Conservation (phyloP, 192 early-diverging fungal genomes). For the Mortierella antarctica region DNA sequence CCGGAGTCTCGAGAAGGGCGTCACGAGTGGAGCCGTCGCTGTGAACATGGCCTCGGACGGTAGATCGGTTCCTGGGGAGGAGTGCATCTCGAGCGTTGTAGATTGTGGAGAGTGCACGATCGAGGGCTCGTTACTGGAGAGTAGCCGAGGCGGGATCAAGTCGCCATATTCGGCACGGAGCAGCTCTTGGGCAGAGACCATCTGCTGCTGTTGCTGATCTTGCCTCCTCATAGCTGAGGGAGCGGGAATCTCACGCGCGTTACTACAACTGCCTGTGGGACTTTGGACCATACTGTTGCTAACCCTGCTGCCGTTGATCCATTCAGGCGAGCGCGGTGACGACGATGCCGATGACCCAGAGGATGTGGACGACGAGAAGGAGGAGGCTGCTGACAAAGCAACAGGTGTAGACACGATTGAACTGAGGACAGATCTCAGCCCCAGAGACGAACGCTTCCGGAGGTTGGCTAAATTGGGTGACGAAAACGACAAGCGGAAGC, state of each 20-base stretch:
- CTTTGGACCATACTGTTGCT: background rate
- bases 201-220: background rate
- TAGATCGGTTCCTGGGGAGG: no score
- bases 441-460: constrained; percentile 30
- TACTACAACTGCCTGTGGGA: background rate
- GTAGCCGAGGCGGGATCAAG: background rate
- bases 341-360: background rate
- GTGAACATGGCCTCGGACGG: no score
- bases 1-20: background rate
- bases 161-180: constrained; percentile 33
- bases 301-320: background rate
- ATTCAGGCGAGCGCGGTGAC: background rate
- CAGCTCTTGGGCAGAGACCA: constrained; percentile 29
- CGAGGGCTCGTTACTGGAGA: background rate
- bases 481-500: constrained; percentile 34
- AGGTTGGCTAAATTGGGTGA: constrained; percentile 21
- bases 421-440: constrained; percentile 27
- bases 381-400: background rate
- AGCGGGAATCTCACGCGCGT: background rate
- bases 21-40: no score
- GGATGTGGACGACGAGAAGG: background rate
- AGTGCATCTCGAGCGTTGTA: no score
- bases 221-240: background rate
- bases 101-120: no score
- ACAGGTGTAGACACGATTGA: constrained; percentile 10